phyloP scores from a whole-genome alignment of 2,329 filamentous ascomycete species.

The Fusarium verticillioides region DNA sequence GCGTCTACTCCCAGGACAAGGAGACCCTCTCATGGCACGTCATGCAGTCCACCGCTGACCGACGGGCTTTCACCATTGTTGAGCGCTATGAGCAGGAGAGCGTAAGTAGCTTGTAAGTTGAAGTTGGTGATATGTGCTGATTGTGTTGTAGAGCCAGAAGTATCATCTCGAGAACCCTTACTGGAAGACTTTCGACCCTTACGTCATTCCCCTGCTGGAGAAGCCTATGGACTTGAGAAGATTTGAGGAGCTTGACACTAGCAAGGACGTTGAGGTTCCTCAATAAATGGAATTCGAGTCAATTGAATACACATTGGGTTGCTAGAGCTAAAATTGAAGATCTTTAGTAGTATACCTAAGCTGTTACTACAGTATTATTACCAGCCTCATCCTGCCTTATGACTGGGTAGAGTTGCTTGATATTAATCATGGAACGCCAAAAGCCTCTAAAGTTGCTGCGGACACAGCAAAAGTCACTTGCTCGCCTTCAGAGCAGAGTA shows the following conservation, averaged over 20 bases:
- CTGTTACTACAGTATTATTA: too few relatives aligned
- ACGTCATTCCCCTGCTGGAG: slow-evolving; percentile 75
- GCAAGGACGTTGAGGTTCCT: slow-evolving; percentile 57
- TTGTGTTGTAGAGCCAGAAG: slow-evolving; percentile 60
- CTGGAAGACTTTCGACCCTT: slow-evolving; percentile 81
- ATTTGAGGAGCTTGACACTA: slow-evolving; percentile 73
- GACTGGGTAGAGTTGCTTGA: neutral
- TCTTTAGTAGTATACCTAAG: too few relatives aligned
- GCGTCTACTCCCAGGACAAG: slow-evolving; percentile 76
- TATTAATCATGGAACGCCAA: too few relatives aligned
- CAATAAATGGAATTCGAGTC: slow-evolving; percentile 21
- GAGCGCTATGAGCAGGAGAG: slow-evolving; percentile 76
- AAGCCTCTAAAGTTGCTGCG: too few relatives aligned
- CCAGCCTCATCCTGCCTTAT: too few relatives aligned
- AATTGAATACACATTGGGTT: neutral
- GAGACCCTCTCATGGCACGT: slow-evolving; percentile 80
- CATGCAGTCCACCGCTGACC: slow-evolving; percentile 78
- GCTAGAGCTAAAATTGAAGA: neutral
- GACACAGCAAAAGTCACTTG: too few relatives aligned
- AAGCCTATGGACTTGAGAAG: slow-evolving; percentile 76
- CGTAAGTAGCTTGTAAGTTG: slow-evolving; percentile 52
- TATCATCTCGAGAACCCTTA: slow-evolving; percentile 76
- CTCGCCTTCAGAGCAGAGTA: slow-evolving; percentile 8
- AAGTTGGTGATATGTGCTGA: neutral
- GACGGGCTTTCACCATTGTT: slow-evolving; percentile 78